Evolutionary conservation across 108 stramenopile species (phyloP).

Genomic region (Discostella pseudostelligera): DNA sequence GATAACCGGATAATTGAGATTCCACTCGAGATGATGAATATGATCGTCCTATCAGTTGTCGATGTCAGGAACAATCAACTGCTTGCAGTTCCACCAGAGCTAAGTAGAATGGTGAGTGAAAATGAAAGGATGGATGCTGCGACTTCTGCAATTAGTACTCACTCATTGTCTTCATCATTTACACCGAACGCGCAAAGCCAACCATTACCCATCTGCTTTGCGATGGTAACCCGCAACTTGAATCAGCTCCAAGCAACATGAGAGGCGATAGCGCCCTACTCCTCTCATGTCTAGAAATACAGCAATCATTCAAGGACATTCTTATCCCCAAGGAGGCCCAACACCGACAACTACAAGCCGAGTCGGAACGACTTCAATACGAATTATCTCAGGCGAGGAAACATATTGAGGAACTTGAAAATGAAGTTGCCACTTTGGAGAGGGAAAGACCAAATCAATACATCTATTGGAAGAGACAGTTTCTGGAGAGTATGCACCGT

Average conservation of each 20-base stretch:
- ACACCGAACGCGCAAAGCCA: slow-evolving; percentile 8
- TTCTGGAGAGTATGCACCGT: slow-evolving; percentile 5
- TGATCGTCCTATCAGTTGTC: slow-evolving; percentile 16
- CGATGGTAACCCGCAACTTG: slow-evolving; percentile 26
- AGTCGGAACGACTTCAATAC: slow-evolving; percentile 12
- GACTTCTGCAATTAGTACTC: background rate
- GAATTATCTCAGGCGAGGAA: slow-evolving; percentile 7
- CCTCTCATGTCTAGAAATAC: slow-evolving; percentile 35
- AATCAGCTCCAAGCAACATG: slow-evolving; percentile 27
- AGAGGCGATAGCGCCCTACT: slow-evolving; percentile 31
- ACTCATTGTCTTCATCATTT: background rate
- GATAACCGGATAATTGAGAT: slow-evolving; percentile 22
- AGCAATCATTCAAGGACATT: slow-evolving; percentile 35
- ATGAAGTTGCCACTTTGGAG: slow-evolving; percentile 21
- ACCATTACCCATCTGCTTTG: slow-evolving; percentile 27
- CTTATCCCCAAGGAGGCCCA: slow-evolving; percentile 15
- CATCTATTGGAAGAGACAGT: slow-evolving; percentile 28
- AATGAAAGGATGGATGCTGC: background rate
- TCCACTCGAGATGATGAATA: slow-evolving; percentile 15
- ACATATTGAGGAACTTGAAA: slow-evolving; percentile 18
- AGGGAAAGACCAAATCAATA: slow-evolving; percentile 37
- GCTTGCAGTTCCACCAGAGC: slow-evolving; percentile 12
- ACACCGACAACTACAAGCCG: slow-evolving; percentile 8
- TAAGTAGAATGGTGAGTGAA: slow-evolving; percentile 38
- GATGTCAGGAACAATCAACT: slow-evolving; percentile 36